Percentiles rank a stretch among this genome's conserved stretches.
Evolutionary conservation across 148 eudicot species (phyloP).

Genomic region (Vaccinium macrocarpon): DNA sequence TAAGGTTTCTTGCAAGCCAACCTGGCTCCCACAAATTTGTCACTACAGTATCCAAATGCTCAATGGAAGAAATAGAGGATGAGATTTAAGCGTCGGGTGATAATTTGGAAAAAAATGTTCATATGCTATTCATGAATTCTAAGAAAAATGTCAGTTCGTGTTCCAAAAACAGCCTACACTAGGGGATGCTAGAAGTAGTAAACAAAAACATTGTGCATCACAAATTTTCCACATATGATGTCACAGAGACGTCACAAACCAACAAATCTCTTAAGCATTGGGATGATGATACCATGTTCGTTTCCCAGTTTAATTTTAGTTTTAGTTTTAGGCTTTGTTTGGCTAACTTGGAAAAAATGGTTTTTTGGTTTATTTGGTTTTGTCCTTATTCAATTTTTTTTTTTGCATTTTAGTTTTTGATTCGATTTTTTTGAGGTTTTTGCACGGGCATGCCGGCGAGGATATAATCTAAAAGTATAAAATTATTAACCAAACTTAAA

Average conservation of each 20-base stretch:
- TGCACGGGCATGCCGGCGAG: too few relatives aligned
- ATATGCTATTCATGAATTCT: neutral
- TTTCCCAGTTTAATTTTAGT: too few relatives aligned
- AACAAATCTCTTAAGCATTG: neutral
- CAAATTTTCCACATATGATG: neutral
- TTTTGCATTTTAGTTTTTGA: too few relatives aligned
- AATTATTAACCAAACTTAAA: too few relatives aligned
- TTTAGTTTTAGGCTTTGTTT: too few relatives aligned
- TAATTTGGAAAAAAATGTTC: neutral
- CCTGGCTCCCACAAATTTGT: constrained; percentile 4
- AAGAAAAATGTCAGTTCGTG: neutral
- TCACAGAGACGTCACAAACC: neutral
- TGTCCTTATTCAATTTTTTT: too few relatives aligned
- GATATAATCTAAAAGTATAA: too few relatives aligned
- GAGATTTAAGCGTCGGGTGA: neutral
- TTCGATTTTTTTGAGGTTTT: too few relatives aligned
- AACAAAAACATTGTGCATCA: neutral
- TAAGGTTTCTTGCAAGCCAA: constrained; percentile 11
- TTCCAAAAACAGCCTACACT: neutral
- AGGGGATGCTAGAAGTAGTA: neutral
- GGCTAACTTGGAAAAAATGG: too few relatives aligned
- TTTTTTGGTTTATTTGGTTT: too few relatives aligned
- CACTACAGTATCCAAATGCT: neutral
- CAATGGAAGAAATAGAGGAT: neutral
- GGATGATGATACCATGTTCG: too few relatives aligned